Conservation (phyloP, 768 basidiomycete genomes). For the Calocera viscosa region DNA sequence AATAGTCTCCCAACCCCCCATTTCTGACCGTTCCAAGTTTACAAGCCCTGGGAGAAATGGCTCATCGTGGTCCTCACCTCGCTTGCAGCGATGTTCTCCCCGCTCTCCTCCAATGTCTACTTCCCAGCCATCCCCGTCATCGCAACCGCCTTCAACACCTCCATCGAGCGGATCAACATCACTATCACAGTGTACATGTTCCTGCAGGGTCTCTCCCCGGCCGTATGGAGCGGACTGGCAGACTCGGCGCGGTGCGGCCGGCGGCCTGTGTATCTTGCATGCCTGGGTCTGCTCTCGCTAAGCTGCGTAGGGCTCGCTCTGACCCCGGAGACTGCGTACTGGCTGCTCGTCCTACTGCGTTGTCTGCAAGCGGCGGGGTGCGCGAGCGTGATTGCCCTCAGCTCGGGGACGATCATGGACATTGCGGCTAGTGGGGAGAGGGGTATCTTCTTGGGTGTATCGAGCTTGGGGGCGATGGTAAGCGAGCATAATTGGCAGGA, state of each 20-base stretch:
- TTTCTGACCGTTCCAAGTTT: background rate
- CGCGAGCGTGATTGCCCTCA: constrained; percentile 56
- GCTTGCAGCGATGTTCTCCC: constrained; percentile 5
- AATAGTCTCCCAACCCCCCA: background rate
- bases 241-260: background rate
- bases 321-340: constrained; percentile 23
- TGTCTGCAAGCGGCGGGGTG: constrained; percentile 18
- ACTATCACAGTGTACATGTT: constrained; percentile 25
- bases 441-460: constrained; percentile 61
- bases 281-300: constrained; percentile 28
- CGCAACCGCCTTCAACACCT: constrained; percentile 19
- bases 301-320: constrained; percentile 24
- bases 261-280: constrained; percentile 33
- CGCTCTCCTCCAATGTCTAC: constrained; percentile 47
- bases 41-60: constrained; percentile 5
- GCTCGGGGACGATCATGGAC: constrained; percentile 70
- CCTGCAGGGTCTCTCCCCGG: constrained; percentile 25
- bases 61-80: constrained; percentile 5
- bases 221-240: constrained; percentile 22
- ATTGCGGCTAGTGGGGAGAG: constrained; percentile 60
- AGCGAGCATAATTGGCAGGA: background rate
- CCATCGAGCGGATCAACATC: constrained; percentile 22
- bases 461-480: constrained; percentile 48
- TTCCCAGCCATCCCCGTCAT: constrained; percentile 62
- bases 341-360: constrained; percentile 24